These are phyloP conservation scores for Chytriomyces sp. DNA, from an alignment of 192 early-diverging fungal species.

Conservation along the genomic window DNA sequence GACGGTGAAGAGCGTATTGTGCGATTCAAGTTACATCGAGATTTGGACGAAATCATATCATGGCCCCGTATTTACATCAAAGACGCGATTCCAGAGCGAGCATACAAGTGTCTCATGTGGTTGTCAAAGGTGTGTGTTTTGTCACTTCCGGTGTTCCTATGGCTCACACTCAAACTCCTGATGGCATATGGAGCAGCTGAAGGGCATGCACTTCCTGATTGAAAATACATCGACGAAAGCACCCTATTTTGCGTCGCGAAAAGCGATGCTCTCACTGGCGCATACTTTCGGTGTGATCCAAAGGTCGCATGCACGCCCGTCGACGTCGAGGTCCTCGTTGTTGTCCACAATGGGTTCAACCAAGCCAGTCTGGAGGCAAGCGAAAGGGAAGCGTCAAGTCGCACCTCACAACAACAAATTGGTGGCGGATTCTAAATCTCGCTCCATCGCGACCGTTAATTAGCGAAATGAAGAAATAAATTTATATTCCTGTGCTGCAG, in stretches of 20 bases:
- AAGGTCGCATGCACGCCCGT: no score
- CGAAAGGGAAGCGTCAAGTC: no score
- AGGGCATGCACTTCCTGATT: conserved; percentile 7
- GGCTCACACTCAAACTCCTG: not conserved
- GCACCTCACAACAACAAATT: no score
- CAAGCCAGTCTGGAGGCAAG: no score
- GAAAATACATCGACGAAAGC: not conserved
- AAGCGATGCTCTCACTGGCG: not conserved
- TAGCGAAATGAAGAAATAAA: no score
- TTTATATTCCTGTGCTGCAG: no score
- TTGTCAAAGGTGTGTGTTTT: not conserved
- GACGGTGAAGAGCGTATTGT: not conserved
- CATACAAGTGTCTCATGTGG: conserved; percentile 4
- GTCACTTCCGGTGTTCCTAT: not conserved
- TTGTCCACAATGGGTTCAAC: no score
- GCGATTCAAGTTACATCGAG: not conserved
- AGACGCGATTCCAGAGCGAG: conserved; percentile 13
- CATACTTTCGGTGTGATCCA: conserved; percentile 4
- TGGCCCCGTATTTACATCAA: conserved; percentile 5
- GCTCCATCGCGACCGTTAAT: no score
- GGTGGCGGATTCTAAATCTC: no score
- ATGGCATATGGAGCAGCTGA: not conserved
- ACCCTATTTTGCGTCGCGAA: not conserved
- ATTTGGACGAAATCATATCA: not conserved
- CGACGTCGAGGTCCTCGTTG: no score